These are phyloP conservation scores for Protomyces gravidus DNA, from an alignment of 1,139 yeast species.

Conservation along the genomic window DNA sequence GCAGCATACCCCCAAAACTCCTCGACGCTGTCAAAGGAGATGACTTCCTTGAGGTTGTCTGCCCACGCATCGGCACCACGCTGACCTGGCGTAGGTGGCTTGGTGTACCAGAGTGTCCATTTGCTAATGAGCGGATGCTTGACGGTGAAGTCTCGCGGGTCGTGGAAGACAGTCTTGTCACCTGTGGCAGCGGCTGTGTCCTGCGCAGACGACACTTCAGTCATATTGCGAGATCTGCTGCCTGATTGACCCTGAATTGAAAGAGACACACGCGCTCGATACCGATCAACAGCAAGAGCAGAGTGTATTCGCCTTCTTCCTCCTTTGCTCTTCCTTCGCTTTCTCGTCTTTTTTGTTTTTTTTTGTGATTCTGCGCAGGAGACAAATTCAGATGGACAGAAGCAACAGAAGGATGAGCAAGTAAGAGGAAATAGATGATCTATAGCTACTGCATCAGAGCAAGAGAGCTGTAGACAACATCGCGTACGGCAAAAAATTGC, in stretches of 20 bases:
- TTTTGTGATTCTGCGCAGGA: background rate
- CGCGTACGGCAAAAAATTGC: conserved; percentile 11
- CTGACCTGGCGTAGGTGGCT: conserved; percentile 67
- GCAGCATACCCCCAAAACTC: conserved; percentile 80
- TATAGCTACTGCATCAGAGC: conserved; percentile 6
- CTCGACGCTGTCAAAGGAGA: conserved; percentile 86
- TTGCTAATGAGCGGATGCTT: conserved; percentile 87
- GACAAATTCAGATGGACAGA: background rate
- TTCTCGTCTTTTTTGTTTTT: background rate
- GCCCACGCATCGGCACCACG: conserved; percentile 73
- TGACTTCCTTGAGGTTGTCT: conserved; percentile 87
- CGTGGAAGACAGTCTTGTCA: conserved; percentile 55
- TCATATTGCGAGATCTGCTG: background rate
- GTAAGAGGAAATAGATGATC: too few relatives aligned
- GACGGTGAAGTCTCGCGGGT: conserved; percentile 65
- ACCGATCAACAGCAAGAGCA: background rate
- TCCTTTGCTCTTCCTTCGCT: background rate
- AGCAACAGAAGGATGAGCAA: background rate
- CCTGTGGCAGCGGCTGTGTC: background rate
- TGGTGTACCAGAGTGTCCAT: conserved; percentile 98
- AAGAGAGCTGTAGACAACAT: conserved; percentile 12
- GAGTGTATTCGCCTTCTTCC: background rate
- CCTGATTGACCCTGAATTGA: too few relatives aligned
- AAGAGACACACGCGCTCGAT: background rate
- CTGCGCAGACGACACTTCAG: background rate